These are phyloP conservation scores for Epichloe baconii DNA, from an alignment of 2,329 filamentous ascomycete species.

Conservation along the genomic window DNA sequence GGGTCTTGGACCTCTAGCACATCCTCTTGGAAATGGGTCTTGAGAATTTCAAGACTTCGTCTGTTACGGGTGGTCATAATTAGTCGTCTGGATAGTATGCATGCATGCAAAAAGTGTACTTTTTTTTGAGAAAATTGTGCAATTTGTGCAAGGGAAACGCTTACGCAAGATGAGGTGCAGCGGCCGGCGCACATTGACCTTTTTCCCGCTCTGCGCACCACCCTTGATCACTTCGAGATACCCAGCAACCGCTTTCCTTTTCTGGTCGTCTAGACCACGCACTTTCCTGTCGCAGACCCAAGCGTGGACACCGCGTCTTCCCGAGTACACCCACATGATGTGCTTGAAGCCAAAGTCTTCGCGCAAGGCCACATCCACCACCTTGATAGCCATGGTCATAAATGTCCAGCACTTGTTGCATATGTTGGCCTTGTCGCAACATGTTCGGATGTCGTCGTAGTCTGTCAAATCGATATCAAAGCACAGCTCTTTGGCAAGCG, in stretches of 20 bases:
- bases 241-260: conserved; percentile 69
- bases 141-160: conserved; percentile 12
- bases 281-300: conserved; percentile 94
- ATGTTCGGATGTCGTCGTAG: conserved; percentile 93
- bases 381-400: conserved; percentile 95
- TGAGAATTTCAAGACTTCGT: conserved; percentile 75
- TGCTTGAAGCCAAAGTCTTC: conserved; percentile 96
- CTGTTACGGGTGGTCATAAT: conserved; percentile 21
- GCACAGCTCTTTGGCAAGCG: conserved; percentile 83
- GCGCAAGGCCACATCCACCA: conserved; percentile 71
- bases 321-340: conserved; percentile 97
- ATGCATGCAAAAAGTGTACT: neutral
- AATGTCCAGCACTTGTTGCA: conserved; percentile 93
- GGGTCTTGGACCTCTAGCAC: conserved; percentile 74
- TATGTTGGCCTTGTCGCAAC: conserved; percentile 86
- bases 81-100: too few species aligned
- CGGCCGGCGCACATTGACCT: conserved; percentile 67
- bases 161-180: conserved; percentile 74
- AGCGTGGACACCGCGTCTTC: conserved; percentile 88
- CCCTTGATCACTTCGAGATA: conserved; percentile 88
- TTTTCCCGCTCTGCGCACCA: conserved; percentile 76
- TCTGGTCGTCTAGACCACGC: conserved; percentile 71
- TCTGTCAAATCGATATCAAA: conserved; percentile 99
- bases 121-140: neutral
- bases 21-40: conserved; percentile 69